Evolutionary conservation across 345 rosid genomes (phyloP).

Genomic region (Mercurialis annua): DNA sequence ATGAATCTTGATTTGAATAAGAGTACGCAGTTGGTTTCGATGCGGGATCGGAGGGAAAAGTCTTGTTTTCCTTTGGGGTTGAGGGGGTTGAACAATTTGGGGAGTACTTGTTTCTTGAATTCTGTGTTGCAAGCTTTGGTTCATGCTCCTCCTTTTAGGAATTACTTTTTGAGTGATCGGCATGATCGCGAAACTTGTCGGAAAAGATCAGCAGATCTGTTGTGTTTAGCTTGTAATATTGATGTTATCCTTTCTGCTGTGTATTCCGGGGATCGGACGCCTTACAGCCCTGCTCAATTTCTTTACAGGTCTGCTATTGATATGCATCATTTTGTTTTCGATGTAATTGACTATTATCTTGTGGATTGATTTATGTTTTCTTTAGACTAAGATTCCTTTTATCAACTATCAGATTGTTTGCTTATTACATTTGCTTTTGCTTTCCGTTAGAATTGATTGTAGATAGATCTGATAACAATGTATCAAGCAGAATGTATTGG

Average conservation of each 20-base stretch:
- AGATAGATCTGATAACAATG: conserved; percentile 1
- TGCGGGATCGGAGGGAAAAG: conserved; percentile 26
- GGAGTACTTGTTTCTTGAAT: conserved; percentile 33
- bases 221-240: conserved; percentile 27
- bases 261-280: conserved; percentile 28
- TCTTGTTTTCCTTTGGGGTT: conserved; percentile 31
- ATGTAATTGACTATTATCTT: conserved; percentile 2
- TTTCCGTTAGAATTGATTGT: background rate
- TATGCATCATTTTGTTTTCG: conserved; percentile 11
- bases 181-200: conserved; percentile 25
- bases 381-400: conserved; percentile 1
- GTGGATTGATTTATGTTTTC: conserved; percentile 10
- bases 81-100: conserved; percentile 34
- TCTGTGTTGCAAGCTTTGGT: conserved; percentile 34
- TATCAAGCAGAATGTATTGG: background rate
- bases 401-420: background rate
- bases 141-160: conserved; percentile 29
- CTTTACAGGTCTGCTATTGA: conserved; percentile 32
- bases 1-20: conserved; percentile 49
- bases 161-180: conserved; percentile 27
- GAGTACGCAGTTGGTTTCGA: conserved; percentile 29
- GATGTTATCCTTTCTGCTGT: conserved; percentile 22
- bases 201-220: conserved; percentile 22
- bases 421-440: conserved; percentile 3
- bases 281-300: conserved; percentile 33